Percentiles rank a stretch among this genome's conserved stretches.
Evolutionary conservation across 768 basidiomycete genomes (phyloP).

Genomic region (Cystofilobasidium bisporidii): DNA sequence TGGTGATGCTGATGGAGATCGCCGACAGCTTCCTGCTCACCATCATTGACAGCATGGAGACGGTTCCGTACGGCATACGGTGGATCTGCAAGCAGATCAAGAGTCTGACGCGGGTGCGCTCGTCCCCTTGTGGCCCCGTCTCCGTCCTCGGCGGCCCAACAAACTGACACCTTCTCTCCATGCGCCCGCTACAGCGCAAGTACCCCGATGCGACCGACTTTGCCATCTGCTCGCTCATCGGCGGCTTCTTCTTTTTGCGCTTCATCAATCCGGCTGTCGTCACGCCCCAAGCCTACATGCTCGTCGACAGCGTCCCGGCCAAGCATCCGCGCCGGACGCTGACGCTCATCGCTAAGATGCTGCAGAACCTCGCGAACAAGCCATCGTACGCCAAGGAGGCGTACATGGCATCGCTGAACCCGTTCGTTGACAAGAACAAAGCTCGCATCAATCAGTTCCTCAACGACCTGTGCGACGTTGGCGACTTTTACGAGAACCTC

Average conservation of each 20-base stretch:
- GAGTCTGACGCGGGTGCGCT: conserved; percentile 75
- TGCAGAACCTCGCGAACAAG: conserved; percentile 98
- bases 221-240: conserved; percentile 95
- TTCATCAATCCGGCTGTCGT: conserved; percentile 99
- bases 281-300: conserved; percentile 98
- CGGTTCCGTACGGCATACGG: conserved; percentile 95
- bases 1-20: conserved; percentile 99
- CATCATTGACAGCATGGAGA: conserved; percentile 97
- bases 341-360: conserved; percentile 98
- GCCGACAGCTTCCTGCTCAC: conserved; percentile 95
- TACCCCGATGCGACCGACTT: conserved; percentile 98
- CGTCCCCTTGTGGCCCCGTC: neutral
- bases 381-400: conserved; percentile 95
- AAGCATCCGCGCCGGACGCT: conserved; percentile 94
- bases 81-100: conserved; percentile 99
- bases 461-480: conserved; percentile 93
- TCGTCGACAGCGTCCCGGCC: conserved; percentile 93
- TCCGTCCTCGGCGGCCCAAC: no score
- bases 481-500: conserved; percentile 96
- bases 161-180: neutral
- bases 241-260: conserved; percentile 98
- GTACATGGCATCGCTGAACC: conserved; percentile 97
- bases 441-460: conserved; percentile 94
- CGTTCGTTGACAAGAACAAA: conserved; percentile 98
- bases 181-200: conserved; percentile 58